Conservation (phyloP, 1,284 basidiomycete species). For the Termitomyces sp. region DNA sequence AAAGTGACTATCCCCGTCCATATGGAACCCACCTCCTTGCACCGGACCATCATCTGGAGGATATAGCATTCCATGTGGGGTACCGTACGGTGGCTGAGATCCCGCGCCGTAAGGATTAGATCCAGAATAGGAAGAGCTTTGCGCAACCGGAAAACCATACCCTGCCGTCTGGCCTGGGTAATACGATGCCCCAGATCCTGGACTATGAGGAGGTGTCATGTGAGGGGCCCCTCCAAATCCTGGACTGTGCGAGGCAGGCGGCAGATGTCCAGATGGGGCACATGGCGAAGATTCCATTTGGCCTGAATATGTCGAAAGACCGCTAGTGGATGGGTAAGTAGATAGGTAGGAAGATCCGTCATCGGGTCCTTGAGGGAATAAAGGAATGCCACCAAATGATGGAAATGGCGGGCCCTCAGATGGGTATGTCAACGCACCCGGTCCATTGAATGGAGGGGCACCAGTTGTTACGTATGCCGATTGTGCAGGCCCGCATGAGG, state of each 20-base stretch:
- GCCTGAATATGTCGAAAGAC: slow-evolving; percentile 9
- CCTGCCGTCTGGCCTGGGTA: slow-evolving; percentile 17
- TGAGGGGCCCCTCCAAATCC: slow-evolving; percentile 11
- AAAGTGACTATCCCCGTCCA: slow-evolving; percentile 21
- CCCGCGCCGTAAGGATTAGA: slow-evolving; percentile 9
- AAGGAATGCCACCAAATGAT: slow-evolving; percentile 6
- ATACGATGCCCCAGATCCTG: slow-evolving; percentile 16
- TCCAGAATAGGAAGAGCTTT: slow-evolving; percentile 16
- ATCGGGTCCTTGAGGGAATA: slow-evolving; percentile 16
- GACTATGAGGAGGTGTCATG: slow-evolving; percentile 21
- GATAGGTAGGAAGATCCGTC: slow-evolving; percentile 8
- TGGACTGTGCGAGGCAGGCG: neutral
- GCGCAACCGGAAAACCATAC: slow-evolving; percentile 15
- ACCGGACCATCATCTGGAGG: slow-evolving; percentile 6
- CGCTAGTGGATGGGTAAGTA: slow-evolving; percentile 1
- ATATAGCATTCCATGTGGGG: slow-evolving; percentile 9
- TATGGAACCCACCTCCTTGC: slow-evolving; percentile 18
- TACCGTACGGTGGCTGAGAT: slow-evolving; percentile 6
- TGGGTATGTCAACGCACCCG: slow-evolving; percentile 7
- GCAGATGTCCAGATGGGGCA: slow-evolving; percentile 4
- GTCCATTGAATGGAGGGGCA: slow-evolving; percentile 9
- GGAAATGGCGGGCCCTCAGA: neutral
- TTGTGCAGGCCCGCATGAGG: slow-evolving; percentile 2
- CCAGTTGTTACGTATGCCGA: slow-evolving; percentile 6
- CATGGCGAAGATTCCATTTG: slow-evolving; percentile 4